These are phyloP conservation scores for Kodamaea sp. DNA, from an alignment of 1,139 yeast genomes.

Conservation along the genomic window DNA sequence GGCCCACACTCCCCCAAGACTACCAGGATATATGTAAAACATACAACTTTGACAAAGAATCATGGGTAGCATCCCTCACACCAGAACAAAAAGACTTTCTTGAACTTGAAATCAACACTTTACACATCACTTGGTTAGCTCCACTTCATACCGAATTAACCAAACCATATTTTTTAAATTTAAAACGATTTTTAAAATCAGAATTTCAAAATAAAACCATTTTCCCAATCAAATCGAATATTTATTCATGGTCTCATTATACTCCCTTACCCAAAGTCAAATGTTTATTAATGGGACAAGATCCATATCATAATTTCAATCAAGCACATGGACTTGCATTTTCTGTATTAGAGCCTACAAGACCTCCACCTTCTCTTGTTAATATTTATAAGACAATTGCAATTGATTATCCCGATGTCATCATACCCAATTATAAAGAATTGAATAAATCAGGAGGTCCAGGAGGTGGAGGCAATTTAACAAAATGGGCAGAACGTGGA, in stretches of 20 bases:
- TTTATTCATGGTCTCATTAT: constrained; percentile 91
- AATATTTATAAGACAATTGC: constrained; percentile 81
- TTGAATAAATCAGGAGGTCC: constrained; percentile 25
- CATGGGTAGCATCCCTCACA: constrained; percentile 54
- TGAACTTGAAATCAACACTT: constrained; percentile 60
- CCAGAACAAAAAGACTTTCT: constrained; percentile 53
- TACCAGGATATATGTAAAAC: constrained; percentile 1
- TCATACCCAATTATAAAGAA: constrained; percentile 45
- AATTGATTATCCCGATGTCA: constrained; percentile 70
- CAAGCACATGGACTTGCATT: constrained; percentile 98
- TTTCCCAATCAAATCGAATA: constrained; percentile 73
- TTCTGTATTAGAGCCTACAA: constrained; percentile 76
- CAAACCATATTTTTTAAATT: constrained; percentile 77
- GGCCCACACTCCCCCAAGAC: neutral
- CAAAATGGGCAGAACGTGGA: constrained; percentile 86
- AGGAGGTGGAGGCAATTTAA: constrained; percentile 59
- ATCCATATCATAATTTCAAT: constrained; percentile 87
- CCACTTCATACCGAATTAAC: constrained; percentile 67
- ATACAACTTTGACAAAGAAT: constrained; percentile 42
- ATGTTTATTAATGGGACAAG: constrained; percentile 89
- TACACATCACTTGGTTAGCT: constrained; percentile 78
- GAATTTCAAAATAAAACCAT: constrained; percentile 44
- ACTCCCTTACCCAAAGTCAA: constrained; percentile 75
- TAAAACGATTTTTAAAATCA: constrained; percentile 56
- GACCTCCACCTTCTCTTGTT: constrained; percentile 86